phyloP scores from a whole-genome alignment of 768 basidiomycete species.

The Cystobasidium ongulense region DNA sequence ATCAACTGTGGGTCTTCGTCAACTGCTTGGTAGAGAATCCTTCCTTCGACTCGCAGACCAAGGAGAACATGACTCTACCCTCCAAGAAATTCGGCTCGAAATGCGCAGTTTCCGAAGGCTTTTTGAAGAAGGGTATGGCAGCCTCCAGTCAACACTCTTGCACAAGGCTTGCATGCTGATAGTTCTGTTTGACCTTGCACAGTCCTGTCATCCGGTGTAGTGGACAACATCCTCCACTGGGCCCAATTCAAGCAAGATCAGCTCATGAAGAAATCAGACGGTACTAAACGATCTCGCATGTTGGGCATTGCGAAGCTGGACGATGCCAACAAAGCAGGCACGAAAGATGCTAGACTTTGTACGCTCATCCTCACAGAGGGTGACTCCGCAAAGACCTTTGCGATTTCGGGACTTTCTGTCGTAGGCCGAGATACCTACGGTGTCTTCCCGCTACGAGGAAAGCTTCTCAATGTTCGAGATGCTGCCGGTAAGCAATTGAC shows the following conservation, averaged over 20 bases:
- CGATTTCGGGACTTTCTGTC: constrained; percentile 85
- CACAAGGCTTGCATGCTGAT: not conserved
- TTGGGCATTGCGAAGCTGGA: constrained; percentile 85
- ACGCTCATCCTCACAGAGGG: constrained; percentile 97
- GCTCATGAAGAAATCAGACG: constrained; percentile 91
- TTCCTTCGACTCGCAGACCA: constrained; percentile 97
- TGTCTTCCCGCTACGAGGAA: constrained; percentile 94
- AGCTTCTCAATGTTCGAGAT: constrained; percentile 92
- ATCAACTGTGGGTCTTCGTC: constrained; percentile 97
- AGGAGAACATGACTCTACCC: constrained; percentile 82
- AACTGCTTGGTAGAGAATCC: constrained; percentile 95
- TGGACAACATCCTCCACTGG: constrained; percentile 89
- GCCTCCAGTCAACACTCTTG: not conserved
- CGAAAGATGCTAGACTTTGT: constrained; percentile 66
- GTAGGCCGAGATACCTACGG: constrained; percentile 95
- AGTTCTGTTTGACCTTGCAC: too few relatives aligned
- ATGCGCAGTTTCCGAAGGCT: constrained; percentile 75
- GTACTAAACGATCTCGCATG: constrained; percentile 76
- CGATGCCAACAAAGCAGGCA: constrained; percentile 96
- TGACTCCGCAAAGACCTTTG: constrained; percentile 95
- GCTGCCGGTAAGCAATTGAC: constrained; percentile 91
- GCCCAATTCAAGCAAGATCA: constrained; percentile 96
- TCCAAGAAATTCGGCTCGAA: constrained; percentile 81
- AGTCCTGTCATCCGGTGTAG: constrained; percentile 82
- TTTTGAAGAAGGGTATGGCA: constrained; percentile 80